Conservation (phyloP, 2,329 filamentous ascomycete species). For the Pyrenophora seminiperda region DNA sequence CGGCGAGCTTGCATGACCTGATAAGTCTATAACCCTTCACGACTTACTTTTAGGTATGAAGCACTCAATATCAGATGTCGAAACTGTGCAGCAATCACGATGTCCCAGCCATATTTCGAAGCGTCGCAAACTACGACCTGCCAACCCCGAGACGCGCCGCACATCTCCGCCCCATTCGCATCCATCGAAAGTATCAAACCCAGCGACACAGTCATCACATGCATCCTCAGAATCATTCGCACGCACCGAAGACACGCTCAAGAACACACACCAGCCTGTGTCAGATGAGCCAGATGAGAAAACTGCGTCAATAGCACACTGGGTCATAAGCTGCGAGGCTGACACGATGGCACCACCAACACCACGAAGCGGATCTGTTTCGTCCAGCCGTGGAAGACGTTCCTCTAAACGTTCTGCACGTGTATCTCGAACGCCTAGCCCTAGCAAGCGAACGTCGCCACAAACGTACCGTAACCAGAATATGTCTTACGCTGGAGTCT, state of each 20-base stretch:
- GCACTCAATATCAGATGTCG: neutral
- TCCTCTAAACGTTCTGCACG: conserved; percentile 3
- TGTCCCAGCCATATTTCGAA: neutral
- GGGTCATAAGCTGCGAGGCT: conserved; percentile 7
- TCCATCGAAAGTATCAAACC: neutral
- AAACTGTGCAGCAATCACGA: neutral
- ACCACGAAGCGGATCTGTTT: conserved; percentile 15
- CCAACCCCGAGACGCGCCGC: neutral
- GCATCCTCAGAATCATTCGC: neutral
- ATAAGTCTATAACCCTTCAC: neutral
- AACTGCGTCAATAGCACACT: conserved; percentile 1
- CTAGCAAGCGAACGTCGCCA: conserved; percentile 23
- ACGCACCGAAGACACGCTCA: neutral
- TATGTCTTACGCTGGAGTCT: conserved; percentile 19
- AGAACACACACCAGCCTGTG: conserved; percentile 3
- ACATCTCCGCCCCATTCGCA: conserved; percentile 2
- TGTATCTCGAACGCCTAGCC: conserved; percentile 22
- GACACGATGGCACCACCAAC: conserved; percentile 20
- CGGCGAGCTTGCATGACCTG: neutral
- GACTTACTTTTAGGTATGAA: neutral
- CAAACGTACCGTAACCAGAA: conserved; percentile 29
- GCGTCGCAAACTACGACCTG: conserved; percentile 1
- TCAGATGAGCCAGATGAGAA: neutral
- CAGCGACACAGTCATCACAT: conserved; percentile 1
- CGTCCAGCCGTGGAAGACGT: conserved; percentile 3